Percentiles rank a stretch among this genome's conserved stretches.
phyloP scores from a whole-genome alignment of 2,329 filamentous ascomycete species.

The Pseudogymnoascus sp. region DNA sequence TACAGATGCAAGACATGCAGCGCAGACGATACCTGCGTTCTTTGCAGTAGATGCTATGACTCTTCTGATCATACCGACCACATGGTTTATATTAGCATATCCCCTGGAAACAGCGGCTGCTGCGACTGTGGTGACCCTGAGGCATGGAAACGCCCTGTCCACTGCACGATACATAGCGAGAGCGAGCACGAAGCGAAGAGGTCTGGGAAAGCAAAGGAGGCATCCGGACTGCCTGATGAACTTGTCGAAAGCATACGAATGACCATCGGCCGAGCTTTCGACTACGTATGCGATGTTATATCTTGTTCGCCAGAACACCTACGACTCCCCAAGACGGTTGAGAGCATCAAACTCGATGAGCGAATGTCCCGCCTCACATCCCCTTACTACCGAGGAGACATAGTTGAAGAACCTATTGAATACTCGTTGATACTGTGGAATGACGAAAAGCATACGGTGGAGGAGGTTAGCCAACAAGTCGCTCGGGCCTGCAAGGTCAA shows the following conservation, averaged over 20 bases:
- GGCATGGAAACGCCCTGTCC: conserved; percentile 81
- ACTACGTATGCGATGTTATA: conserved; percentile 96
- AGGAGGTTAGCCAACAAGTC: conserved; percentile 84
- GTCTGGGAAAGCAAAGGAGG: conserved; percentile 53
- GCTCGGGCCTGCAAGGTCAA: conserved; percentile 77
- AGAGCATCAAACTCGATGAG: conserved; percentile 77
- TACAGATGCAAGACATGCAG: conserved; percentile 94
- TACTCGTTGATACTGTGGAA: conserved; percentile 92
- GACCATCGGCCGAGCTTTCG: conserved; percentile 77
- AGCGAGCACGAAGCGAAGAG: conserved; percentile 38
- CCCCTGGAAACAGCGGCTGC: conserved; percentile 86
- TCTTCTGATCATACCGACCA: conserved; percentile 91
- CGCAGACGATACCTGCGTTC: conserved; percentile 87
- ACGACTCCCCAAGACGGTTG: conserved; percentile 72
- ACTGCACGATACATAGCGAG: conserved; percentile 88
- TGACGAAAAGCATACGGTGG: conserved; percentile 94
- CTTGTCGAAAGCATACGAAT: conserved; percentile 70
- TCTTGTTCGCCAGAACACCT: conserved; percentile 97
- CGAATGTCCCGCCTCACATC: conserved; percentile 66
- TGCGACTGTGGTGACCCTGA: conserved; percentile 96
- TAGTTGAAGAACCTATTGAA: conserved; percentile 58
- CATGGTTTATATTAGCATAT: conserved; percentile 81
- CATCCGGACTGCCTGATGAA: conserved; percentile 61
- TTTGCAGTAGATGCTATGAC: conserved; percentile 92
- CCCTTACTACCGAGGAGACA: conserved; percentile 65